Evolutionary conservation across 768 basidiomycete genomes (phyloP).

Genomic region (Rhodocollybia butyracea): DNA sequence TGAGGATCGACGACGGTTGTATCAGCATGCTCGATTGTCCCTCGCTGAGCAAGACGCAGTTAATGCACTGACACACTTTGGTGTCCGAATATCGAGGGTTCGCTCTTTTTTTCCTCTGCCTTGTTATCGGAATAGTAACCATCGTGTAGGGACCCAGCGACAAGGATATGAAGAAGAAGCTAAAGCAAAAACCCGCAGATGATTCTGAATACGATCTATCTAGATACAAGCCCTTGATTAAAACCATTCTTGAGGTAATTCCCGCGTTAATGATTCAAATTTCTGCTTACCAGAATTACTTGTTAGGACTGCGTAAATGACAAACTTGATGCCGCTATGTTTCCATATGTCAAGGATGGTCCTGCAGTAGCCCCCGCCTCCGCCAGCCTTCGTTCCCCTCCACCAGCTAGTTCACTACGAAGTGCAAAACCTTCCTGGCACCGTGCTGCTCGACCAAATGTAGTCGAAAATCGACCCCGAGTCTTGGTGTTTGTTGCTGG

Average conservation of each 20-base stretch:
- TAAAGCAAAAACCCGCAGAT: slow-evolving; percentile 80
- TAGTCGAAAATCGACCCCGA: slow-evolving; percentile 62
- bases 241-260: slow-evolving; percentile 76
- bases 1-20: slow-evolving; percentile 90
- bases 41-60: slow-evolving; percentile 91
- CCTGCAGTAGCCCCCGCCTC: slow-evolving; percentile 50
- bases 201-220: slow-evolving; percentile 93
- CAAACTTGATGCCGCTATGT: slow-evolving; percentile 72
- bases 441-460: slow-evolving; percentile 58
- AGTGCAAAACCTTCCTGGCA: slow-evolving; percentile 92
- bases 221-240: slow-evolving; percentile 82
- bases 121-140: not conserved
- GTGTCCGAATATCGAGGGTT: slow-evolving; percentile 82
- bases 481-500: slow-evolving; percentile 90
- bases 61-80: slow-evolving; percentile 80
- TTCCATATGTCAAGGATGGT: slow-evolving; percentile 88
- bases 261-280: not conserved
- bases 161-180: slow-evolving; percentile 73
- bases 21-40: slow-evolving; percentile 89
- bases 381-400: slow-evolving; percentile 47
- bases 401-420: slow-evolving; percentile 72
- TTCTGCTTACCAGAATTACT: not conserved
- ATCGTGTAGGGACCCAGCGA: slow-evolving; percentile 62
- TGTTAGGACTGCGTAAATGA: slow-evolving; percentile 81
- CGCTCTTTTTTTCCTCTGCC: slow-evolving; percentile 18